Base-by-base conservation (phyloP, 2,329 filamentous ascomycete genomes). In the Akanthomyces uredinophilus region DNA sequence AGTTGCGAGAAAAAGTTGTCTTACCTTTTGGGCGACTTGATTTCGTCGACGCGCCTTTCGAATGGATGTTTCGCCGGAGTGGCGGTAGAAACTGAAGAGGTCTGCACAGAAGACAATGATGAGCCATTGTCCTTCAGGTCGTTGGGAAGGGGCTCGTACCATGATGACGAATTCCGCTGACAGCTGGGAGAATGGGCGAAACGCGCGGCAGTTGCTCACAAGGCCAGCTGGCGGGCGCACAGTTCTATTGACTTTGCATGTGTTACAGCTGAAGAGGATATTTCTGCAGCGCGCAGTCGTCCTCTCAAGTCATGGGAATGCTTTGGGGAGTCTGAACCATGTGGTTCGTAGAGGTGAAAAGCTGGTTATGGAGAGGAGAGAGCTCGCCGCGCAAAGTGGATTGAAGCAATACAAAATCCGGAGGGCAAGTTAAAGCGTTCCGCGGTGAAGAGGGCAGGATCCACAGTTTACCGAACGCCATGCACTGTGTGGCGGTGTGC, bases 21-120 rank as follows among this genome's bases (percentile, higher is more conserved):
- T 78, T 87, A 96, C 95, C 87, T 91, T 78, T 98, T 99, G 39
- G 90, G 90, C 54, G 91, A 87, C 72, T 92, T 94, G 69, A 93
- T 86, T 68, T 93, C 89, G 68, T 93, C 89, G 63, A 96, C 87
- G 72, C 91, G 90, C 73, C 83, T 83, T 70, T 95, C 89, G 76
- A 97, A 97, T 66, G 83, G 79, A 76, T 90, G 85, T 75, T 85
- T 87, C 70, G 83, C 78, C 65, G 89, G 86, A 70, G 87, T 90
- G 60, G 89, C 81, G 60, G 88, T 89, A 64, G 90, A 91, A 69
- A 89, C 81, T 65, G 89, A 87, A 69, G 90, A 92, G 74, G 84
- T 83, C 86, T 89, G 73, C 41, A 46, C 3, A 5, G n/a, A n/a
- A 13, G 3, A 27, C 57, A 66, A 62, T 64, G 57, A 37, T 47